phyloP scores from a whole-genome alignment of 2,329 filamentous ascomycete species.

The Cercospora zeina region DNA sequence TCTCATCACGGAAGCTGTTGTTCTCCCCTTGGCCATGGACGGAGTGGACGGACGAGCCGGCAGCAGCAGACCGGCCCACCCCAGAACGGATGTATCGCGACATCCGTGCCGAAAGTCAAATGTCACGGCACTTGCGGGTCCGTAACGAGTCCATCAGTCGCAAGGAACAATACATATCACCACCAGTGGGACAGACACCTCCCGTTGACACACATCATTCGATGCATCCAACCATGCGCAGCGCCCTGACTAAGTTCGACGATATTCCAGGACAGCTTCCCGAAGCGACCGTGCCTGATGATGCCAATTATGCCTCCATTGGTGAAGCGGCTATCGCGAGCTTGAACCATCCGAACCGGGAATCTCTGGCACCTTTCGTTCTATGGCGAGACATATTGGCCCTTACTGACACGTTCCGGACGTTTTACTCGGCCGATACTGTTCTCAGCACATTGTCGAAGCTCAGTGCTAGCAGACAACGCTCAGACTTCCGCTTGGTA shows the following conservation, averaged over 20 bases:
- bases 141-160: neutral
- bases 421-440: conserved; percentile 50
- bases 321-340: conserved; percentile 21
- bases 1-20: neutral
- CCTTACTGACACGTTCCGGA: conserved; percentile 58
- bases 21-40: neutral
- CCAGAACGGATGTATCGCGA: neutral
- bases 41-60: neutral
- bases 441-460: conserved; percentile 45
- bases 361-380: conserved; percentile 21
- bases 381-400: conserved; percentile 60
- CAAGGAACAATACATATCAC: neutral
- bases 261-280: conserved; percentile 33
- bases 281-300: conserved; percentile 19
- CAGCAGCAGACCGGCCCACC: neutral
- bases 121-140: neutral
- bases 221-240: conserved; percentile 9
- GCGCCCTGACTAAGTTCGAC: conserved; percentile 25
- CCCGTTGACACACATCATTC: no score
- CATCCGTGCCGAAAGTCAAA: neutral
- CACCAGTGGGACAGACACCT: no score
- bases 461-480: conserved; percentile 38
- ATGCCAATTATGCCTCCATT: conserved; percentile 24
- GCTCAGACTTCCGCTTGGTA: conserved; percentile 31
- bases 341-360: conserved; percentile 25